Conservation (phyloP, 202 grass and related monocot genomes). For the Zoysia matrella region DNA sequence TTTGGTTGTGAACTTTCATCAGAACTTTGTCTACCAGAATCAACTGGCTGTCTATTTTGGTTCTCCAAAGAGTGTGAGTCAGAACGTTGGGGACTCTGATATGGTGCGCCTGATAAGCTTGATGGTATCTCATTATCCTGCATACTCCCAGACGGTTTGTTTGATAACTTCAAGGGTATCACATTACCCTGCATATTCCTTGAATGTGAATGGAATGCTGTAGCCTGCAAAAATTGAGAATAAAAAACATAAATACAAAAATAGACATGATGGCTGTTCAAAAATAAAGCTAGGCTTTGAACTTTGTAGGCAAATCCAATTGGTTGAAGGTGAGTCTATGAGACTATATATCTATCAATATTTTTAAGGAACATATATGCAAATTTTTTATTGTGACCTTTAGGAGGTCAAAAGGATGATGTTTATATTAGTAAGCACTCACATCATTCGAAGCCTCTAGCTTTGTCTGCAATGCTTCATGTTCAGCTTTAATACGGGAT, state of each 20-base stretch:
- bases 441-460: conserved; percentile 61
- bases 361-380: neutral
- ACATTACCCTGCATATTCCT: conserved; percentile 32
- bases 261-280: conserved; percentile 1
- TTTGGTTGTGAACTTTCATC: conserved; percentile 38
- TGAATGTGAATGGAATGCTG: conserved; percentile 31
- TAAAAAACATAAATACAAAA: conserved; percentile 22
- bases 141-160: conserved; percentile 14
- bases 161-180: conserved; percentile 26
- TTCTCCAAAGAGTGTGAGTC: conserved; percentile 21
- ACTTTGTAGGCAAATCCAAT: neutral
- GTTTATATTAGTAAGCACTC: conserved; percentile 41
- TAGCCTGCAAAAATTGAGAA: conserved; percentile 38
- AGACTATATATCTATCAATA: neutral
- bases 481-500: conserved; percentile 87
- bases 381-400: conserved; percentile 3
- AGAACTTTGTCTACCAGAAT: conserved; percentile 32
- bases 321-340: neutral
- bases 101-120: conserved; percentile 28
- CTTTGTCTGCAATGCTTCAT: conserved; percentile 86
- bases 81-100: neutral
- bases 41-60: conserved; percentile 26
- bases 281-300: neutral
- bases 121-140: conserved; percentile 7
- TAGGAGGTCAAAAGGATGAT: conserved; percentile 1